Percentiles rank a stretch among this genome's conserved stretches.
phyloP scores from a whole-genome alignment of 176 grass and related monocot species.

The Cymbopogon citratus region DNA sequence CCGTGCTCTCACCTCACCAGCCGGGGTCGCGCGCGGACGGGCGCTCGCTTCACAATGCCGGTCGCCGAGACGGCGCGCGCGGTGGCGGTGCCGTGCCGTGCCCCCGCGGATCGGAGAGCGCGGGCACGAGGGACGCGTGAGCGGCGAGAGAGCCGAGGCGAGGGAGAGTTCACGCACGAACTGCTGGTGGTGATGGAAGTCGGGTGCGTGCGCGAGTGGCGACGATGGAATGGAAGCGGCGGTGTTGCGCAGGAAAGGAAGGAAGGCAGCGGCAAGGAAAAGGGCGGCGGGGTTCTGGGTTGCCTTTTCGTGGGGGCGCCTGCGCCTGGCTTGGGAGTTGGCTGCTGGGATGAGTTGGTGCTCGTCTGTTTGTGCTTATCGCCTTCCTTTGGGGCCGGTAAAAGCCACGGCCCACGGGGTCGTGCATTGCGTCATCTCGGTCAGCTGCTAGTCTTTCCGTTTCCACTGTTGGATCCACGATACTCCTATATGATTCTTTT shows the following conservation, averaged over 20 bases:
- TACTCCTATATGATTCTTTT: not conserved
- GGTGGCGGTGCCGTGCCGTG: not conserved
- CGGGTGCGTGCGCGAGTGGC: not conserved
- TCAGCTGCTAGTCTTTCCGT: not conserved
- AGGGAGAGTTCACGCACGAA: conserved; percentile 6
- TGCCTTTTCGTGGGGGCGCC: not conserved
- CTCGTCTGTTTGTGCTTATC: not conserved
- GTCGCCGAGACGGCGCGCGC: not conserved
- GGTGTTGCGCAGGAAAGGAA: not conserved
- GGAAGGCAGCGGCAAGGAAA: not conserved
- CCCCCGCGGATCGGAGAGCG: not conserved
- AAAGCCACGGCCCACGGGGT: not conserved
- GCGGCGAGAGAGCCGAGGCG: not conserved
- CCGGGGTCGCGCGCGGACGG: not conserved
- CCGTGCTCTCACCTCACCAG: not conserved
- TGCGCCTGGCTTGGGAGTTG: too few relatives aligned
- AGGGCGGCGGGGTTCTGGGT: not conserved
- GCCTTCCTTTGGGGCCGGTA: not conserved
- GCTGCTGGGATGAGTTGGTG: not conserved
- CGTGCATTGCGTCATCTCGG: not conserved
- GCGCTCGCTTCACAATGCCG: conserved; percentile 9
- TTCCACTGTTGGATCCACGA: not conserved
- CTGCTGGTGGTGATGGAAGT: not conserved
- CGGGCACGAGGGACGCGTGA: conserved; percentile 39
- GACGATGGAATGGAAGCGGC: not conserved